Base-by-base conservation (phyloP, 306 rosid species). In the Dryas octopetala region DNA sequence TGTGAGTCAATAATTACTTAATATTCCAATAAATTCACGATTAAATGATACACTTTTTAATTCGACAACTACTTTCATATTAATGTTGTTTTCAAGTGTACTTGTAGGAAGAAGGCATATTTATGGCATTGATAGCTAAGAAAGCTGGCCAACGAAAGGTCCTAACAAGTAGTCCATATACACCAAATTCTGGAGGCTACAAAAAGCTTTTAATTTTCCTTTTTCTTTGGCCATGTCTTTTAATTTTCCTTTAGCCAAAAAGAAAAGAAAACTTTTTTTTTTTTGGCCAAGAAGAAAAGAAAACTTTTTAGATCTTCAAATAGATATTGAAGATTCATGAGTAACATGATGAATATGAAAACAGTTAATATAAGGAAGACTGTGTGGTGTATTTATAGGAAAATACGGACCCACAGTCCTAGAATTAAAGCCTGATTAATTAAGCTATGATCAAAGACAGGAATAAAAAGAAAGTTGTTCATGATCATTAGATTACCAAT, bases 161-260 rank as follows among this genome's bases (percentile, higher is more conserved):
- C 63, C 63, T 17, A 70, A 70, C 64, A 17, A 70, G 19, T 16
- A 17, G 64, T 70, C 52, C 40, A 52, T 70, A 11, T 38, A 41
- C 10, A 41, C 64, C 64, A 5, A 52, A 16, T 15, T 5, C 28
- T 2, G 49, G 28, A 50, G 47, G 74, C 62, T 16, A 40, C 38
- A 61, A 54, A 9, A 16, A 51, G 62, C 50, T 70, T 52, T 46
- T 46, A 46, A 14, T 13, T 15, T 32, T 45, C 26, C 7, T 23
- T 19, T 19, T 23, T 23, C 8, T 23, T 23, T 23, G 23, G 23
- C 23, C 23, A 23, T 23, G 23, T 23, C 23, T 23, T 26, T 46
- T 46, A 46, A 14, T 13, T 15, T 32, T 45, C 26, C 7, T 40
- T 15, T 16, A 14, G 4, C 48, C 26, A 63, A 14, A 62, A 43